Conservation (phyloP, 2,329 filamentous ascomycete genomes). For the Dactylellina drechsleri region DNA sequence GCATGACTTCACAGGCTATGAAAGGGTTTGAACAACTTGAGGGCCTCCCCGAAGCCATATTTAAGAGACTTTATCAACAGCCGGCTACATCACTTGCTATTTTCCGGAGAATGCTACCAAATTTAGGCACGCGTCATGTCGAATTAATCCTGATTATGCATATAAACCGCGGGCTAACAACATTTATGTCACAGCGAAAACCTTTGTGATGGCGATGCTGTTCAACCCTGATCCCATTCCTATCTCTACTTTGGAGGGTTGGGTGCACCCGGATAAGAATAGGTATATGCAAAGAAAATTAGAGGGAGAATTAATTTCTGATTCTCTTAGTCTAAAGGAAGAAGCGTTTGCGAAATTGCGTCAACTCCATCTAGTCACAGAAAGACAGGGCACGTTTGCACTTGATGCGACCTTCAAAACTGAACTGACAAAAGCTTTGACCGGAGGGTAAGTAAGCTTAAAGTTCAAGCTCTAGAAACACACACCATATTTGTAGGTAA, state of each 20-base stretch:
- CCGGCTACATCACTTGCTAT: constrained; percentile 94
- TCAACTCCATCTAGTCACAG: constrained; percentile 82
- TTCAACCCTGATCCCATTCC: constrained; percentile 86
- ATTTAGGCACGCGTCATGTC: constrained; percentile 72
- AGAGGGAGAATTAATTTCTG: constrained; percentile 57
- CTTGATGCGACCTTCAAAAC: constrained; percentile 83
- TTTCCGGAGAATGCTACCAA: constrained; percentile 95
- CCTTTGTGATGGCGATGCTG: constrained; percentile 92
- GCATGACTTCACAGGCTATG: constrained; percentile 40
- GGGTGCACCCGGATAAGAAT: constrained; percentile 77
- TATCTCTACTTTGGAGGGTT: constrained; percentile 82
- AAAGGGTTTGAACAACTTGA: constrained; percentile 82
- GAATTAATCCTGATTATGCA: background rate
- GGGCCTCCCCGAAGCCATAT: constrained; percentile 86
- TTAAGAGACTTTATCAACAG: constrained; percentile 91
- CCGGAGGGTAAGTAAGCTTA: constrained; percentile 70
- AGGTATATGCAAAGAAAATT: constrained; percentile 62
- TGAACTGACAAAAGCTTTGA: constrained; percentile 85
- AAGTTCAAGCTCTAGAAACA: background rate
- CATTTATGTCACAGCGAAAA: constrained; percentile 72
- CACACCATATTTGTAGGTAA: background rate
- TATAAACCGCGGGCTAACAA: background rate
- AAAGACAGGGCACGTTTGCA: constrained; percentile 62
- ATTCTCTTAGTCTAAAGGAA: constrained; percentile 77
- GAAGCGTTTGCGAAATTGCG: constrained; percentile 83